Evolutionary conservation across 2,329 filamentous ascomycete genomes (phyloP), one percentile per base, ranked within the genome.

Genomic region (Emergomyces pasteurianus): DNA sequence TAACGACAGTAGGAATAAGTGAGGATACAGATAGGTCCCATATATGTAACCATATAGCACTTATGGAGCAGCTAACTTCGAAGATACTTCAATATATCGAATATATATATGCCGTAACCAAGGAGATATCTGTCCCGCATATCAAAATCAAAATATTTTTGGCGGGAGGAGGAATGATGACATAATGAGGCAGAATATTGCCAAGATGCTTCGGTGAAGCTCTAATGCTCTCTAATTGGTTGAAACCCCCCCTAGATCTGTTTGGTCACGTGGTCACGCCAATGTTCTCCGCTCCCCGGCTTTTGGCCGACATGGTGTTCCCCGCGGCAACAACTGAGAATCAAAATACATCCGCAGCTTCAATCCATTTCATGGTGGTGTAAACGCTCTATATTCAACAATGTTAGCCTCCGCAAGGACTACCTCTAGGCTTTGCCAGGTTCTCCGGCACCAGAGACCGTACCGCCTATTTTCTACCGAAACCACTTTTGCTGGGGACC

Each of bases 401-500:
- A 73, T 69, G 63, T 69, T 74, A 64, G 31, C 36, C 40, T 63
- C 63, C 18, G 42, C 67, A 58, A 69, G 68, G 56, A 62, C 67
- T 49, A 64, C 66, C 54, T 61, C 71, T 28, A 65, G 70, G 40
- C 62, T 74, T 16, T 68, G 74, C 58, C 68, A 70, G 18, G 65
- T 67, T 40, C 58, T 71, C 36, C 68, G 66, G 60, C 58, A 63
- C 26, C 36, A 34, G 31, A 58, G 46, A 23, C 61, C 61, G 31
- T 58, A 60, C 52, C 72, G 74, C 55, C 65, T 67, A 58, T 71
- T 71, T 65, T 67, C 74, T 58, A 75, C 74, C 60, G 74, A 76
- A 65, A 71, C 72, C 68, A 72, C 72, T 70, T 68, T 73, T 69
- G 69, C 72, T 55, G 74, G 77, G 68, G 78, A 79, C 64, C 76